Conservation (phyloP, 106 monocot species). For the Narthecium ossifragum region DNA sequence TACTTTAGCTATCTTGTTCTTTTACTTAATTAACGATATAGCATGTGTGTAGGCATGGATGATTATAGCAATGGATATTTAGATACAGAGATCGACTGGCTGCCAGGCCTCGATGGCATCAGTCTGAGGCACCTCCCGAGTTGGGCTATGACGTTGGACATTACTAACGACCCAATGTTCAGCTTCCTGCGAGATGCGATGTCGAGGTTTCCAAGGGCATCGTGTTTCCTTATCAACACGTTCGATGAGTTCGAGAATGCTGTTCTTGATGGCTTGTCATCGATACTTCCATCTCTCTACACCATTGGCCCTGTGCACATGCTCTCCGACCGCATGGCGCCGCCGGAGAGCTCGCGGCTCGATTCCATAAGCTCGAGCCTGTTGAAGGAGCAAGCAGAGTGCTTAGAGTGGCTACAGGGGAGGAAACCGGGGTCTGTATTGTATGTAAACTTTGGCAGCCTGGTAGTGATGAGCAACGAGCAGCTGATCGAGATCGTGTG, state of each 20-base stretch:
- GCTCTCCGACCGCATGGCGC: slow-evolving; percentile 7
- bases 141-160: slow-evolving; percentile 28
- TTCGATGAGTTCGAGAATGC: slow-evolving; percentile 41
- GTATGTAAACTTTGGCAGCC: slow-evolving; percentile 46
- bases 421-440: slow-evolving; percentile 18
- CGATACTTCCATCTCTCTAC: slow-evolving; percentile 34
- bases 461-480: slow-evolving; percentile 32
- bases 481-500: slow-evolving; percentile 49
- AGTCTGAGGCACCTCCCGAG: slow-evolving; percentile 37
- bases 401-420: slow-evolving; percentile 36
- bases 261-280: slow-evolving; percentile 20
- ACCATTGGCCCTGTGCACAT: slow-evolving; percentile 31
- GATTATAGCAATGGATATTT: slow-evolving; percentile 38
- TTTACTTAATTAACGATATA: background rate
- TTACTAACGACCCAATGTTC: slow-evolving; percentile 20
- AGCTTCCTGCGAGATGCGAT: slow-evolving; percentile 8
- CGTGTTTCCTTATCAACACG: slow-evolving; percentile 43
- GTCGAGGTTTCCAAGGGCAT: slow-evolving; percentile 2
- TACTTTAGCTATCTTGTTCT: too few species aligned
- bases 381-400: slow-evolving; percentile 32
- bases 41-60: slow-evolving; percentile 17
- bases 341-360: slow-evolving; percentile 3
- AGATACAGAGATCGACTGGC: slow-evolving; percentile 27
- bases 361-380: slow-evolving; percentile 27
- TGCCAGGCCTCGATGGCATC: slow-evolving; percentile 37